Evolutionary conservation across 352 stramenopile species (phyloP).

Genomic region (Phytophthora europaea): DNA sequence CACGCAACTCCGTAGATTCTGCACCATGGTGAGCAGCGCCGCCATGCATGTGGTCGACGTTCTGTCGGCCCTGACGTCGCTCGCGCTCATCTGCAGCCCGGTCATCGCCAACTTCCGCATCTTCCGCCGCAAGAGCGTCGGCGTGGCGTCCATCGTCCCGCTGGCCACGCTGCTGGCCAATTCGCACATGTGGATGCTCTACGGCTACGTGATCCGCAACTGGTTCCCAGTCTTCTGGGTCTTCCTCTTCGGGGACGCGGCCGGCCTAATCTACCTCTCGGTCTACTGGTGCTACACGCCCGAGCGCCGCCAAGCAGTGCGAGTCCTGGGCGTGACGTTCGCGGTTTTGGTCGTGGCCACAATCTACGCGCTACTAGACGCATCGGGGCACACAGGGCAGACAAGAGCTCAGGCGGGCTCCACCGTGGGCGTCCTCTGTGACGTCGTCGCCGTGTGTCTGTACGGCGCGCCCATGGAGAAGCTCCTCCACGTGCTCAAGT

Average conservation of each 20-base stretch:
- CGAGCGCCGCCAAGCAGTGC: constrained; percentile 31
- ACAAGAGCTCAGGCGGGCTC: constrained; percentile 33
- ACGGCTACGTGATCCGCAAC: constrained; percentile 53
- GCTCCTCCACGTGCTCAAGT: constrained; percentile 51
- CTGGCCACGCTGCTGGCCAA: constrained; percentile 43
- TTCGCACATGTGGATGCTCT: constrained; percentile 52
- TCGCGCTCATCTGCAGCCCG: constrained; percentile 52
- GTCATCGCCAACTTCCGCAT: constrained; percentile 41
- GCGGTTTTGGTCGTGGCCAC: constrained; percentile 28
- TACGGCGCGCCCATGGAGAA: constrained; percentile 56
- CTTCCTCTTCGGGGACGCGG: constrained; percentile 41
- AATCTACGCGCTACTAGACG: constrained; percentile 44
- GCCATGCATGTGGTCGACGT: constrained; percentile 30
- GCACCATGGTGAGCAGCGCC: constrained; percentile 23
- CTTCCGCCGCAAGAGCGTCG: constrained; percentile 40
- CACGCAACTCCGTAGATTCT: neutral
- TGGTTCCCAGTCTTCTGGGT: constrained; percentile 53
- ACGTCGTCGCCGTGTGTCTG: constrained; percentile 33
- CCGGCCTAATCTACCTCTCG: constrained; percentile 42
- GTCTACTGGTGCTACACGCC: constrained; percentile 56
- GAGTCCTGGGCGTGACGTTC: constrained; percentile 23
- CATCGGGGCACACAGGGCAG: constrained; percentile 35
- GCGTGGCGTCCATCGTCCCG: constrained; percentile 44
- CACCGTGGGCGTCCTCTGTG: constrained; percentile 37
- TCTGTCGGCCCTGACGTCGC: constrained; percentile 38